Evolutionary conservation across 2,329 filamentous ascomycete species (phyloP).

Genomic region (Calonectria honghensis): DNA sequence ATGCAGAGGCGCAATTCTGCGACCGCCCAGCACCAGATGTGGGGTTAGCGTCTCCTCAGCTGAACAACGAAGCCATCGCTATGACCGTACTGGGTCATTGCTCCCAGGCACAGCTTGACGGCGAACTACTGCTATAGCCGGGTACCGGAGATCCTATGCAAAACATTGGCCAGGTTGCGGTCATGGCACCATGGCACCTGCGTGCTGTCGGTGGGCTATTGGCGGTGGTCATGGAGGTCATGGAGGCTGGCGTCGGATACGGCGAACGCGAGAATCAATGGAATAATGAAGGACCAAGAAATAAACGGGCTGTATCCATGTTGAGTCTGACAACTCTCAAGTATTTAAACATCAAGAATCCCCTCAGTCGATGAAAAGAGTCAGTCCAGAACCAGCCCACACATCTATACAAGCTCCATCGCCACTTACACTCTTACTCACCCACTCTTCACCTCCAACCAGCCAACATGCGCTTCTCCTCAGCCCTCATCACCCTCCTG

Average conservation of each 20-base stretch:
- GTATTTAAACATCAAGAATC: background rate
- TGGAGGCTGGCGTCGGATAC: background rate
- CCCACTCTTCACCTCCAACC: background rate
- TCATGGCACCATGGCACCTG: background rate
- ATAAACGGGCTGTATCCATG: background rate
- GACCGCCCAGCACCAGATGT: slow-evolving; percentile 18
- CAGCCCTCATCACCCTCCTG: slow-evolving; percentile 45
- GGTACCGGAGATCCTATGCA: slow-evolving; percentile 37
- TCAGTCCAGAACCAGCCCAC: background rate
- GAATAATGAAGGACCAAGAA: slow-evolving; percentile 14
- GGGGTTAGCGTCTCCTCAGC: slow-evolving; percentile 36
- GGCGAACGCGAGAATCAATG: slow-evolving; percentile 1
- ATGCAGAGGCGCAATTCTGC: slow-evolving; percentile 33
- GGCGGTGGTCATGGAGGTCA: background rate
- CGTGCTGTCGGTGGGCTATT: background rate
- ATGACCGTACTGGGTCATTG: background rate
- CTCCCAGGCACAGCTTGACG: slow-evolving; percentile 1
- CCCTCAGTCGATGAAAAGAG: background rate
- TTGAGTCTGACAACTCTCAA: background rate
- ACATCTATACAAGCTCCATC: background rate
- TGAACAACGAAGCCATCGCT: slow-evolving; percentile 35
- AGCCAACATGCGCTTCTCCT: slow-evolving; percentile 48
- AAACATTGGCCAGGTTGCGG: slow-evolving; percentile 35
- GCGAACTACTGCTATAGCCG: slow-evolving; percentile 8
- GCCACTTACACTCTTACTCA: slow-evolving; percentile 2